Evolutionary conservation across 805 yeast genomes (phyloP), one percentile per base, ranked within the genome.

Genomic region (Yarrowia sp.): DNA sequence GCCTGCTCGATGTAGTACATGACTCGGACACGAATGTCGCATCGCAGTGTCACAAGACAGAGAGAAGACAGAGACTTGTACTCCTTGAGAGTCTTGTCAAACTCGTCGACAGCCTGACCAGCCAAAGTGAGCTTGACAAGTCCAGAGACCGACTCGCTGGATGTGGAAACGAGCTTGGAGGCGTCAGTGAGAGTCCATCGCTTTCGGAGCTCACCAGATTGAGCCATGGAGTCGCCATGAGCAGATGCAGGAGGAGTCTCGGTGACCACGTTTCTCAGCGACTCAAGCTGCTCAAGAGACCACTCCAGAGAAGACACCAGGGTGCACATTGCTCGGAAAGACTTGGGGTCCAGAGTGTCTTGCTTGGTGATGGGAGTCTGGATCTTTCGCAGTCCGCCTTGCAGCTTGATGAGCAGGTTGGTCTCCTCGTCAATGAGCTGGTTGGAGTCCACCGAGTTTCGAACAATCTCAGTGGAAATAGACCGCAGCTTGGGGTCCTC

Each of bases 231-330:
- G n/a, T 63, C 56, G 4, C 52, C 45, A 16, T 38, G 26, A 12
- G 65, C 65, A 16, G 65, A 59, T 9, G 65, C 14, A 12, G 67
- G 50, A 12, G 69, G n/a, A 12, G 50, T 16, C 15, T 65, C 68
- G 11, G 50, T 50, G 16, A 59, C 67, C 48, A 64, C 55, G 2
- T 58, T 69, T n/a, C 61, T 40, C 59, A 46, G 40, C 9, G n/a
- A 64, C 71, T 22, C 52, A 49, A 32, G 43, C 67, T 36, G 70
- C 68, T 19, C 58, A 10, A 22, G 50, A 63, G 36, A 65, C 87
- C 92, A 86, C 16, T 81, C 78, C 1, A 88, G 72, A 4, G 89
- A 84, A 14, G 84, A 80, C 19, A 87, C 78, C 53, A 90, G 78
- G 67, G 86, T 78, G 12, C 88, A 80, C 3, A 87, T 79, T 22